A percentile compares a stretch with the other conserved stretches of the same genome.
phyloP scores from a whole-genome alignment of 345 rosid species.

The Gossypium turneri region DNA sequence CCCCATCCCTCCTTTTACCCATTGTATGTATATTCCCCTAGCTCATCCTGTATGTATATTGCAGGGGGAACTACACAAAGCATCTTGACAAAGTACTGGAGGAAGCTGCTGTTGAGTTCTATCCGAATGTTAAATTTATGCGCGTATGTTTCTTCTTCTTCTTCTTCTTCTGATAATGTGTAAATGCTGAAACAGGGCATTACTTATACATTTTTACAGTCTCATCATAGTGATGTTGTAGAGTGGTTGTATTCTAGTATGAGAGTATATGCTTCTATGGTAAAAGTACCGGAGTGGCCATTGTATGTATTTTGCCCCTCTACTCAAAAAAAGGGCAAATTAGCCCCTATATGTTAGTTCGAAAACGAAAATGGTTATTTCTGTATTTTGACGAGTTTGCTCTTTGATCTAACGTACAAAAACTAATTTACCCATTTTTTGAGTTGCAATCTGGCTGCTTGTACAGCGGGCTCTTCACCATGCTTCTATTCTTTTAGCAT shows the following conservation, averaged over 20 bases:
- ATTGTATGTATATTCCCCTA: background rate
- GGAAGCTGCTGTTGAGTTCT: constrained; percentile 84
- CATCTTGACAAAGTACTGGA: constrained; percentile 85
- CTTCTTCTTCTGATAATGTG: constrained; percentile 2
- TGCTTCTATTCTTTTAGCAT: background rate
- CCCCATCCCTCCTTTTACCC: background rate
- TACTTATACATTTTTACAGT: background rate
- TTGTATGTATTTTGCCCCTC: too few relatives aligned
- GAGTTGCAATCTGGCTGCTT: too few relatives aligned
- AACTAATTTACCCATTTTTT: too few relatives aligned
- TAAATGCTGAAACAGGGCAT: background rate
- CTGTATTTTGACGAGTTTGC: too few relatives aligned
- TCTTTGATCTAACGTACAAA: too few relatives aligned
- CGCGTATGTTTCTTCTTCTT: constrained; percentile 21
- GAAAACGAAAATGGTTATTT: too few relatives aligned
- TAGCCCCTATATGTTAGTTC: too few relatives aligned
- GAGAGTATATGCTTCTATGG: background rate
- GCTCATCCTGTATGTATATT: constrained; percentile 7
- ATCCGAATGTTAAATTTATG: constrained; percentile 78
- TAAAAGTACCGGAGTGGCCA: too few relatives aligned
- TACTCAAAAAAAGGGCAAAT: too few relatives aligned
- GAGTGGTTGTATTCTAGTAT: background rate
- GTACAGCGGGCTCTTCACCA: background rate
- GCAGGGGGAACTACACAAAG: constrained; percentile 77
- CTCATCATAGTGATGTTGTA: background rate